Conservation (phyloP, 768 basidiomycete genomes). For the Serpula lacrymans region DNA sequence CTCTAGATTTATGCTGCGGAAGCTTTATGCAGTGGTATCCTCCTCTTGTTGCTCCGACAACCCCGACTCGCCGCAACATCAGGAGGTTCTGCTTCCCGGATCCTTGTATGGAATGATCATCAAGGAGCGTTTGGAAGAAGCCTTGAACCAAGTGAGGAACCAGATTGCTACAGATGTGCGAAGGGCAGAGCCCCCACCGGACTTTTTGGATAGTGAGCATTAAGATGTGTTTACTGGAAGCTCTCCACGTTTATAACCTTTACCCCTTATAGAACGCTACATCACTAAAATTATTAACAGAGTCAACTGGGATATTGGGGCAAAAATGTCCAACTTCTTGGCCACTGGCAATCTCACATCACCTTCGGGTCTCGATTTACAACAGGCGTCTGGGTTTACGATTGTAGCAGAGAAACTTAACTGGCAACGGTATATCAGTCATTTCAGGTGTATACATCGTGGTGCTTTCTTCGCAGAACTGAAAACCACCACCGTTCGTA, state of each 20-base stretch:
- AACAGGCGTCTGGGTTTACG: conserved; percentile 98
- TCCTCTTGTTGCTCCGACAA: conserved; percentile 91
- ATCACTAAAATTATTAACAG: conserved; percentile 69
- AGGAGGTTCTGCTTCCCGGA: conserved; percentile 94
- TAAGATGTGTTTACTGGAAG: conserved; percentile 1
- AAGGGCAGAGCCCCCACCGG: conserved; percentile 68
- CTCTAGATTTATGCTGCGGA: conserved; percentile 92
- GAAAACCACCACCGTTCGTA: conserved; percentile 96
- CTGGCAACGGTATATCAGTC: conserved; percentile 97
- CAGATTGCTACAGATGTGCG: conserved; percentile 73
- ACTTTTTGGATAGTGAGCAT: conserved; percentile 82
- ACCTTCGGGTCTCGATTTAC: conserved; percentile 91
- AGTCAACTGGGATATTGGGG: conserved; percentile 89
- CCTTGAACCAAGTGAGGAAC: conserved; percentile 65
- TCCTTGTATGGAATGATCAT: conserved; percentile 94
- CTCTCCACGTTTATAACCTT: conserved; percentile 5
- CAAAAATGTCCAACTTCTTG: conserved; percentile 88
- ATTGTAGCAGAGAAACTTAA: conserved; percentile 99
- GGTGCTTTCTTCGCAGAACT: conserved; percentile 99
- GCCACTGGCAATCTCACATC: conserved; percentile 96
- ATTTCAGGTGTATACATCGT: conserved; percentile 97
- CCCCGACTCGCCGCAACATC: conserved; percentile 98
- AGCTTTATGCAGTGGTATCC: conserved; percentile 88
- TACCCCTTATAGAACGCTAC: conserved; percentile 60
- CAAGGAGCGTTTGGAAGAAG: conserved; percentile 95